These are phyloP conservation scores for Hericium alpestre DNA, from an alignment of 768 basidiomycete genomes.

Conservation along the genomic window DNA sequence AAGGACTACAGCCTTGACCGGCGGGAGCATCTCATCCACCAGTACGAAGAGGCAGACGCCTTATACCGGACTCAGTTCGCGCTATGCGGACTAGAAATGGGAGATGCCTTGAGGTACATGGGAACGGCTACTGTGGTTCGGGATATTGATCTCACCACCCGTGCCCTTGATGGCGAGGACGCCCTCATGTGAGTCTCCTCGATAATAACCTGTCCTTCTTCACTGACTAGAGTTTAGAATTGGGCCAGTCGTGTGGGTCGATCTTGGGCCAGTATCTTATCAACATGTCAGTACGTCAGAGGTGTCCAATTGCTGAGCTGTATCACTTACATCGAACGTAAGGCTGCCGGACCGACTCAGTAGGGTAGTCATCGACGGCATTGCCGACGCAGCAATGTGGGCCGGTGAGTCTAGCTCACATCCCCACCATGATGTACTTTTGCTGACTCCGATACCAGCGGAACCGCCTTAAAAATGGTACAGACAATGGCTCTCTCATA, in stretches of 20 bases:
- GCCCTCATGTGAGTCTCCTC: slow-evolving; percentile 11
- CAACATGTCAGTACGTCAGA: slow-evolving; percentile 17
- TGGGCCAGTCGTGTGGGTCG: slow-evolving; percentile 23
- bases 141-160: slow-evolving; percentile 22
- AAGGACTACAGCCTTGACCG: not conserved
- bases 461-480: slow-evolving; percentile 7
- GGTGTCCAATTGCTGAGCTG: too few relatives aligned
- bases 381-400: not conserved
- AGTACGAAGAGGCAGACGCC: not conserved
- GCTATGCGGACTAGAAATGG: slow-evolving; percentile 1
- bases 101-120: slow-evolving; percentile 20
- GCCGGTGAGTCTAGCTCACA: not conserved
- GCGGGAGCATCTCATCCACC: not conserved
- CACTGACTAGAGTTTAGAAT: slow-evolving; percentile 10
- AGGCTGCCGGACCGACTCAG: not conserved
- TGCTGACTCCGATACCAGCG: not conserved
- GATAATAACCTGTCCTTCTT: not conserved
- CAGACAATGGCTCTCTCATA: slow-evolving; percentile 15
- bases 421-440: not conserved
- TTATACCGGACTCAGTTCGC: not conserved
- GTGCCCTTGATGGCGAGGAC: slow-evolving; percentile 18
- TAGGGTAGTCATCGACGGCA: not conserved
- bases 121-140: slow-evolving; percentile 23
- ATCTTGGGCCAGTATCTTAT: slow-evolving; percentile 23
- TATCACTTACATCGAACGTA: too few relatives aligned